These are phyloP conservation scores for Dendrobium nobile DNA, from an alignment of 106 monocot genomes.

Conservation along the genomic window DNA sequence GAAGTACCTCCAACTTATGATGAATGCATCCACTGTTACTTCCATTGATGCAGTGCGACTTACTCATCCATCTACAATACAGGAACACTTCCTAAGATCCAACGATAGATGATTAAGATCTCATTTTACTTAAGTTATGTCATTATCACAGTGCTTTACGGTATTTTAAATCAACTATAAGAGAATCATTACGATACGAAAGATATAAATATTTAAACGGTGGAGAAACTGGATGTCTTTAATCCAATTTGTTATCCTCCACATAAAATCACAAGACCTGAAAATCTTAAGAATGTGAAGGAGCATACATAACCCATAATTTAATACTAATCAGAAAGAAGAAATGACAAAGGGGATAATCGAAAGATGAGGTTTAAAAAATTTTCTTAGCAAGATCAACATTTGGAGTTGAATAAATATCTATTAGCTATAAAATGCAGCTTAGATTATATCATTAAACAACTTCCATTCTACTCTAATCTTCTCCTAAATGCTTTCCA, in stretches of 20 bases:
- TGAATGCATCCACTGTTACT: background rate
- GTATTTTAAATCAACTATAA: background rate
- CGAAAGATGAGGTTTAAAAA: background rate
- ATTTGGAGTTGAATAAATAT: background rate
- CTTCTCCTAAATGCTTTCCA: too few species aligned
- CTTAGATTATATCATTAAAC: background rate
- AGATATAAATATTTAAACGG: background rate
- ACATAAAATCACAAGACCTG: background rate
- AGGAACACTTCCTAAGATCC: background rate
- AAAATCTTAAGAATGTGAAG: background rate
- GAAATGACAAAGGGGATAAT: background rate
- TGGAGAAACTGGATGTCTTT: too few species aligned
- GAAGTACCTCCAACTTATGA: background rate
- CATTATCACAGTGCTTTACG: background rate
- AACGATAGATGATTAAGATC: background rate
- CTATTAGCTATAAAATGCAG: background rate
- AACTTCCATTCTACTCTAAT: background rate
- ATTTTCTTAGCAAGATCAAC: background rate
- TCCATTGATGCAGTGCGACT: background rate
- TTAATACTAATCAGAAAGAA: background rate
- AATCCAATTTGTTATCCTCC: too few species aligned
- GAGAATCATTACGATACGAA: background rate
- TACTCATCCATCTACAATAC: slow-evolving; percentile 5
- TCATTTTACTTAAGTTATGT: background rate
- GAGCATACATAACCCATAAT: background rate